Evolutionary conservation across 2,329 filamentous ascomycete species (phyloP).

Genomic region (Exophiala alcalophila): DNA sequence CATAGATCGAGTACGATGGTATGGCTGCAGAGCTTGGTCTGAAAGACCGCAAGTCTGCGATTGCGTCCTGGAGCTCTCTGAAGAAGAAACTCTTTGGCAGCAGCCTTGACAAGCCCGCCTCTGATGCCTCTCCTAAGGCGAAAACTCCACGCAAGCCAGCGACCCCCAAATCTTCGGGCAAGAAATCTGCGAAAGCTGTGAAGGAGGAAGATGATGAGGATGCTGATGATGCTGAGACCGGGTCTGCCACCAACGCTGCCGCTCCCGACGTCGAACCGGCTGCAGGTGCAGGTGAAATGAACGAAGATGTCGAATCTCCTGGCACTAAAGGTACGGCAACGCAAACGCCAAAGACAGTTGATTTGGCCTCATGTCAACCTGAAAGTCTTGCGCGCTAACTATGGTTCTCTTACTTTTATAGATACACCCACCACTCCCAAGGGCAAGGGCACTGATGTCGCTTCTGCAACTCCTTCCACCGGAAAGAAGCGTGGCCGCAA

Average conservation of each 20-base stretch:
- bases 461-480: constrained; percentile 3
- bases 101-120: constrained; percentile 3
- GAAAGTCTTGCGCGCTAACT: neutral
- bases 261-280: neutral
- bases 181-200: constrained; percentile 18
- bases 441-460: constrained; percentile 3
- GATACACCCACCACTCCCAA: constrained; percentile 16
- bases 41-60: constrained; percentile 38
- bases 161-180: constrained; percentile 12
- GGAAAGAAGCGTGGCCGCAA: constrained; percentile 24
- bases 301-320: neutral
- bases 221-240: constrained; percentile 1
- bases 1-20: constrained; percentile 36
- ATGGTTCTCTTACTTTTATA: neutral
- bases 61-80: constrained; percentile 36
- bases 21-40: constrained; percentile 38
- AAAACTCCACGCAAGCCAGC: constrained; percentile 25
- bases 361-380: neutral
- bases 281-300: neutral
- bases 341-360: neutral
- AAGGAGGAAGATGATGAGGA: constrained; percentile 5
- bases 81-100: constrained; percentile 38
- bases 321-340: constrained; percentile 4
- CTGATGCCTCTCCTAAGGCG: constrained; percentile 7
- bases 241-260: neutral